phyloP scores from a whole-genome alignment of 2,329 filamentous ascomycete species.

The Cercospora canescens region DNA sequence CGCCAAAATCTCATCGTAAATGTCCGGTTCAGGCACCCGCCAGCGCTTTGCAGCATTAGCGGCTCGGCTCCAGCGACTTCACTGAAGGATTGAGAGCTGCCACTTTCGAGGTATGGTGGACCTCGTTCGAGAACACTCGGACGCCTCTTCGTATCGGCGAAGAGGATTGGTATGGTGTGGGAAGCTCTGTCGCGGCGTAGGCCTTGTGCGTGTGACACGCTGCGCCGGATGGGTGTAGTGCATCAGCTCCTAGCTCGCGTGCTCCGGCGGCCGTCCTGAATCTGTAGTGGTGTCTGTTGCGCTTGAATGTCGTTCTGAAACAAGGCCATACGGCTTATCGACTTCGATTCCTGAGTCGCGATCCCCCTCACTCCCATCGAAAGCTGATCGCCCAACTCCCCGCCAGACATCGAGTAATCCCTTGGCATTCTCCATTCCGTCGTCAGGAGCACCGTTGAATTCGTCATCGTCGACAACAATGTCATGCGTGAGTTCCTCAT shows the following conservation, averaged over 20 bases:
- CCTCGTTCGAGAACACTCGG: neutral
- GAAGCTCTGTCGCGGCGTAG: neutral
- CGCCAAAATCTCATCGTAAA: neutral
- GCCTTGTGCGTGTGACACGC: neutral
- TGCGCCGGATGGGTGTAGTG: neutral
- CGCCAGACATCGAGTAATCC: constrained; percentile 32
- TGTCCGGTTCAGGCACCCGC: neutral
- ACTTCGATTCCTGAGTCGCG: constrained; percentile 37
- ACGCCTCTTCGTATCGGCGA: neutral
- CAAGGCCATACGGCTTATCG: constrained; percentile 22
- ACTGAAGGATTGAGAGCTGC: neutral
- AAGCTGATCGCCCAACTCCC: constrained; percentile 21
- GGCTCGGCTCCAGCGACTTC: neutral
- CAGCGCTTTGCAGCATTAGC: neutral
- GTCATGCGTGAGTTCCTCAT: constrained; percentile 19
- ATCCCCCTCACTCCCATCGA: constrained; percentile 31
- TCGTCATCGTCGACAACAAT: constrained; percentile 31
- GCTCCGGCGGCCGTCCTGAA: constrained; percentile 22
- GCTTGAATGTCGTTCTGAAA: constrained; percentile 13
- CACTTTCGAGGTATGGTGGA: neutral
- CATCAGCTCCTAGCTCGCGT: constrained; percentile 5
- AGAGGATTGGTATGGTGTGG: neutral
- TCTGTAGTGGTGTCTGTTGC: constrained; percentile 13
- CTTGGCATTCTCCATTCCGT: constrained; percentile 26
- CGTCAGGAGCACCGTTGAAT: constrained; percentile 17